A percentile compares a stretch with the other conserved stretches of the same genome.
phyloP scores from a whole-genome alignment of 2,329 filamentous ascomycete genomes.

The Claviceps sp. region DNA sequence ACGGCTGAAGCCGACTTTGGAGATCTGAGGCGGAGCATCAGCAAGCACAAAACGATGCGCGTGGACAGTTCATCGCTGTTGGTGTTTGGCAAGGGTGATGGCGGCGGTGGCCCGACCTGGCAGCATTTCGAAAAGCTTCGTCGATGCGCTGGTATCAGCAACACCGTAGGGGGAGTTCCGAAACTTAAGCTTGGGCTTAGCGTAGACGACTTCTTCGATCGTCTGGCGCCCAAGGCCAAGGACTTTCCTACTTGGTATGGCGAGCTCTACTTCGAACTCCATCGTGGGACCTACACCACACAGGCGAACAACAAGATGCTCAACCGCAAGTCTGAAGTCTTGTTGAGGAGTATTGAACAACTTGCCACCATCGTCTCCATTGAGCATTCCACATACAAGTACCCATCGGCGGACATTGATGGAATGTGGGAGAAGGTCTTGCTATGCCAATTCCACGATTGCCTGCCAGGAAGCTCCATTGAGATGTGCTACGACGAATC shows the following conservation, averaged over 20 bases:
- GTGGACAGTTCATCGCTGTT: slow-evolving; percentile 82
- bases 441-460: slow-evolving; percentile 95
- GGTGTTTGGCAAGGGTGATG: slow-evolving; percentile 93
- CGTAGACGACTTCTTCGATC: slow-evolving; percentile 89
- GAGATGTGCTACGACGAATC: slow-evolving; percentile 98
- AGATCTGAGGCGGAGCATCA: slow-evolving; percentile 78
- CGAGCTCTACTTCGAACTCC: slow-evolving; percentile 94
- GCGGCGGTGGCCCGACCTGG: slow-evolving; percentile 88
- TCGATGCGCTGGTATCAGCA: slow-evolving; percentile 79
- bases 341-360: slow-evolving; percentile 79
- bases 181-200: slow-evolving; percentile 79
- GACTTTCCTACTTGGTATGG: slow-evolving; percentile 93
- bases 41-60: slow-evolving; percentile 90
- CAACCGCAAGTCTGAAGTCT: slow-evolving; percentile 73
- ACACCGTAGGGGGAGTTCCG: slow-evolving; percentile 66
- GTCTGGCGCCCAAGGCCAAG: slow-evolving; percentile 63
- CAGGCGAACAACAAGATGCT: slow-evolving; percentile 95
- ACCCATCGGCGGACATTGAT: slow-evolving; percentile 89
- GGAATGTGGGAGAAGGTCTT: slow-evolving; percentile 89
- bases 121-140: slow-evolving; percentile 90
- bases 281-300: slow-evolving; percentile 93
- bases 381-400: slow-evolving; percentile 60
- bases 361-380: slow-evolving; percentile 77
- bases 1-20: slow-evolving; percentile 91
- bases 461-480: slow-evolving; percentile 84